Evolutionary conservation across 2,329 filamentous ascomycete species (phyloP), one percentile per base, ranked within the genome.

Genomic region (Colletotrichum navitas): DNA sequence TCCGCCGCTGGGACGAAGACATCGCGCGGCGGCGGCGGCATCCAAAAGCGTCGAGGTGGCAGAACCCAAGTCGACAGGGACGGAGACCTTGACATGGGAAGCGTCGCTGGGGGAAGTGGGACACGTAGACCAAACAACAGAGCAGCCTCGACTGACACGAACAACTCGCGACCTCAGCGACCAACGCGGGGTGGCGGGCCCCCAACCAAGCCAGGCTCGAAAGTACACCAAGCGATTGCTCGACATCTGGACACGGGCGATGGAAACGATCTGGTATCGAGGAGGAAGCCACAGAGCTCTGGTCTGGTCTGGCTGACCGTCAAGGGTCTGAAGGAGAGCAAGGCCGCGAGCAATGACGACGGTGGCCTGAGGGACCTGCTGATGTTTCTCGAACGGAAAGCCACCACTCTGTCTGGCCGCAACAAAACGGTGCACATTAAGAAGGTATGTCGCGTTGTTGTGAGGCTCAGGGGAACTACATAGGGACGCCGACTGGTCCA

Each of bases 381-480:
- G 64, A 84, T 85, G 62, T 94, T 94, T 78, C 82, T 94, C 74
- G 91, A 94, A 81, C 89, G 90, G 77, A 94, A 94, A 80, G 88
- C 92, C 58, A 86, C 86, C 66, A 82, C 85, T 74, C 84, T 89
- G 12, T 63, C 71, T 36, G 51, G 55, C 24, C 68, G 63, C 78
- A 78, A 83, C 77, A 85, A 87, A 77, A 83, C 85, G 75, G 84
- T 93, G 76, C 90, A 86, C 79, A 90, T 95, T 74, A 90, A 89
- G 83, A 93, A 94, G 91, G 93, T 94, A 93, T 89, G 91, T 92
- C 81, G 82, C 74, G 75, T 76, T 77, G 80, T 81, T 79, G 81
- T 75, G 80, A 77, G 77, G 71, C 62, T 70, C 60, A 29, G 49
- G 63, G 73, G 71, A 60, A 70, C 24, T 71, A 74, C 73, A 74